These are phyloP conservation scores for Xylogone sp. DNA, from an alignment of 2,329 filamentous ascomycete genomes.

Conservation along the genomic window DNA sequence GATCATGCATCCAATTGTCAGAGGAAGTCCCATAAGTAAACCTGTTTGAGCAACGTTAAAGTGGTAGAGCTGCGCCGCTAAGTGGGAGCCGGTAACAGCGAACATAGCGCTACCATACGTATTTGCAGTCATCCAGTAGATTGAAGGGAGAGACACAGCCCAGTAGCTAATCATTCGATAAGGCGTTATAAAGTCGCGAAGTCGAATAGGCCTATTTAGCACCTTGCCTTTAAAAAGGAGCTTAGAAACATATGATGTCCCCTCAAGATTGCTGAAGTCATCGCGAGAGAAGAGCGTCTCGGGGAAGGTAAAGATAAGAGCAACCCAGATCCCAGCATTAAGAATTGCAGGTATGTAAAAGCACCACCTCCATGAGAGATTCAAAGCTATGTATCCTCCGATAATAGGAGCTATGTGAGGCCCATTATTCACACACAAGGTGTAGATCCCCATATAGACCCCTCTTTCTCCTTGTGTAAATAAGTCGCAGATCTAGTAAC, in stretches of 20 bases:
- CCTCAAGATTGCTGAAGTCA: not conserved
- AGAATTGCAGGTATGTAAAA: not conserved
- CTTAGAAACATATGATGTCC: not conserved
- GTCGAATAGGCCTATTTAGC: not conserved
- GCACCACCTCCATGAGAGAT: not conserved
- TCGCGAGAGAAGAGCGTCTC: not conserved
- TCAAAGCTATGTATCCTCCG: not conserved
- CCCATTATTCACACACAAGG: not conserved
- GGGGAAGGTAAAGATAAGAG: not conserved
- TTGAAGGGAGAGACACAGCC: not conserved
- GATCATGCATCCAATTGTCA: conserved; percentile 21
- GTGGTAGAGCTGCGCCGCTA: conserved; percentile 17
- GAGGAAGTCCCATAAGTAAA: conserved; percentile 20
- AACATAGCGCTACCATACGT: conserved; percentile 12
- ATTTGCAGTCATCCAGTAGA: not conserved
- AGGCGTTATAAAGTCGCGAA: not conserved
- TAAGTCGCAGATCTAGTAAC: not conserved
- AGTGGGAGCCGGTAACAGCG: conserved; percentile 17
- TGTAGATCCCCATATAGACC: not conserved
- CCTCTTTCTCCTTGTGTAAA: not conserved
- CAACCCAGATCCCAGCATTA: not conserved
- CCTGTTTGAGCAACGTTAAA: conserved; percentile 22
- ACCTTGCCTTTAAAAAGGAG: not conserved
- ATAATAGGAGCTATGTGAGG: not conserved
- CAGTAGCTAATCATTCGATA: not conserved